Conservation (phyloP, 2,329 filamentous ascomycete genomes). For the Fusarium dimerum region DNA sequence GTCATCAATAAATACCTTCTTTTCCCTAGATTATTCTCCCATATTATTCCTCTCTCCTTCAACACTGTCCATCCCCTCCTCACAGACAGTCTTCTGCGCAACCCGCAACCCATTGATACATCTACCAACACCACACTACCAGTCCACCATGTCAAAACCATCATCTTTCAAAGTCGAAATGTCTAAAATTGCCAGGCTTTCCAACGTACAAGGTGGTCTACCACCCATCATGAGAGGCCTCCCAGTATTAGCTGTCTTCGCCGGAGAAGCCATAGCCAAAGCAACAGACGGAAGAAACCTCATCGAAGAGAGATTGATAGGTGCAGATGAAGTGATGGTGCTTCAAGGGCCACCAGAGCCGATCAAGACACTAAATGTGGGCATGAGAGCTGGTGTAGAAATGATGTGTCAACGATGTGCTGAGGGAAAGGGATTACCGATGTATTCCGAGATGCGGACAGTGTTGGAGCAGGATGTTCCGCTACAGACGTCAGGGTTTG, state of each 20-base stretch:
- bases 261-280: slow-evolving; percentile 17
- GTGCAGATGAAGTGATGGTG: slow-evolving; percentile 9
- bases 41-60: no score
- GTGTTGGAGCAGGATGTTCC: no score
- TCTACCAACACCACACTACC: no score
- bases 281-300: slow-evolving; percentile 9
- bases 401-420: slow-evolving; percentile 10
- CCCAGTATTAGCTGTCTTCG: slow-evolving; percentile 17
- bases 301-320: slow-evolving; percentile 19
- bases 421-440: not conserved
- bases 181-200: slow-evolving; percentile 17
- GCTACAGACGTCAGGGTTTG: no score
- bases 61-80: no score
- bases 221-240: slow-evolving; percentile 19
- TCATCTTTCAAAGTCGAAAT: slow-evolving; percentile 15
- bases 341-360: not conserved
- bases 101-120: no score
- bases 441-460: no score
- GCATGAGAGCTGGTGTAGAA: slow-evolving; percentile 1
- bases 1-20: no score
- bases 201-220: slow-evolving; percentile 20
- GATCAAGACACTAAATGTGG: not conserved
- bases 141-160: slow-evolving; percentile 3
- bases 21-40: no score
- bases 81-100: no score